Evolutionary conservation across 1,284 basidiomycete species (phyloP), one percentile per base, ranked within the genome.

Genomic region (Takashimella koratensis): DNA sequence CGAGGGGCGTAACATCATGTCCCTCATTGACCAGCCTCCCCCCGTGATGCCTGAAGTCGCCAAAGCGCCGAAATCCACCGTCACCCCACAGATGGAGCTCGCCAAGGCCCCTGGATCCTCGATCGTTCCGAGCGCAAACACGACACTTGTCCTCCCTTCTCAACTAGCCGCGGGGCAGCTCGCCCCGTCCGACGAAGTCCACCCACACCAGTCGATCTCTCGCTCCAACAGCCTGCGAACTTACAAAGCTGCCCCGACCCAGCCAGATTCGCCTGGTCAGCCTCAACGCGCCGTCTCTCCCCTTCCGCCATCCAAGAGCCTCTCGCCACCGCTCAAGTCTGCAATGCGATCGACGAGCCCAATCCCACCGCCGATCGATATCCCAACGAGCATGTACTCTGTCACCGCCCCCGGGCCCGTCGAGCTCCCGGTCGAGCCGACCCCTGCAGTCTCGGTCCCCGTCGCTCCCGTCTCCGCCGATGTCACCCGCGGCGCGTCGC

Each of bases 11-110:
- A 70, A 53, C 52, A 70, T 72, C 58, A 71, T 73, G 71, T 60
- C 67, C 8, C 59, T 72, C 1, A 62, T 69, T 12, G 65, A 71
- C 45, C 25, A 54, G n/a, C 48, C 60, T 1, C 49, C 60, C 10
- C 71, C 75, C 8, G 51, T 56, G 10, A 72, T 76, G 73, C 68
- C 68, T 5, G 74, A 75, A 10, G 68, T 76, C 0, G 74, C 75
- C 25, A 75, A 73, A 54, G 75, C 75, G 0, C 75, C 75, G 2
- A 64, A 59, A 50, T 66, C 66, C 41, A 66, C 70, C 25, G 65
- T 71, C n/a, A 65, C 60, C 8, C 71, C 73, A 4, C 61, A 65
- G 45, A 63, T 75, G 62, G 64, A 66, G 51, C 47, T 72, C 3
- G 57, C 64, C 20, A 71, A 64, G 55, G 73, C 73, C 0, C 73